Percentiles rank a stretch among this genome's conserved stretches.
Conservation (phyloP, 2,329 filamentous ascomycete genomes). For the Cladorrhinum sp. region DNA sequence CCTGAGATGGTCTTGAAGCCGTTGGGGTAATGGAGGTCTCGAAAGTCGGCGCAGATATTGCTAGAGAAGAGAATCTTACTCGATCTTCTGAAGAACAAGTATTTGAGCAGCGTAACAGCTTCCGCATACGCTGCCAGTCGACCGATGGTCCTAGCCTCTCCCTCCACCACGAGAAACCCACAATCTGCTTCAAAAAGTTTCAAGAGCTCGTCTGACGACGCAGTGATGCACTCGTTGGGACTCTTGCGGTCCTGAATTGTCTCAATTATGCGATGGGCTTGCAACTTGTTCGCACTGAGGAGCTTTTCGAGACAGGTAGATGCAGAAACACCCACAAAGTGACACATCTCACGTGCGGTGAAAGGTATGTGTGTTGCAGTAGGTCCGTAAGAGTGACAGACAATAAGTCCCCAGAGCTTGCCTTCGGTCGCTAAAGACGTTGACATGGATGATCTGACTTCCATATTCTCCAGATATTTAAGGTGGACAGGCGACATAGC, state of each 20-base stretch:
- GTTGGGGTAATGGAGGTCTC: slow-evolving; percentile 72
- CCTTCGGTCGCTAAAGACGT: slow-evolving; percentile 84
- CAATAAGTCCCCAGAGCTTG: slow-evolving; percentile 83
- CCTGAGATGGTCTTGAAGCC: slow-evolving; percentile 80
- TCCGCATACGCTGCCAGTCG: slow-evolving; percentile 73
- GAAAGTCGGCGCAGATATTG: slow-evolving; percentile 72
- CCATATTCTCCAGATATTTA: slow-evolving; percentile 85
- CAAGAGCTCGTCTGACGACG: slow-evolving; percentile 79
- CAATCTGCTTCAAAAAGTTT: slow-evolving; percentile 85
- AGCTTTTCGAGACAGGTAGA: slow-evolving; percentile 83
- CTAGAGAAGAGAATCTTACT: slow-evolving; percentile 74
- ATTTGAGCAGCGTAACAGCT: slow-evolving; percentile 78
- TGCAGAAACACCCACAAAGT: slow-evolving; percentile 78
- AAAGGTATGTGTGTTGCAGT: slow-evolving; percentile 84
- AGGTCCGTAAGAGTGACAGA: slow-evolving; percentile 76
- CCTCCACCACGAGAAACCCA: slow-evolving; percentile 76
- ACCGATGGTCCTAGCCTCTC: slow-evolving; percentile 82
- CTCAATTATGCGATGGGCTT: slow-evolving; percentile 86
- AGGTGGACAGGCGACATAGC: slow-evolving; percentile 89
- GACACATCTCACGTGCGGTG: slow-evolving; percentile 86
- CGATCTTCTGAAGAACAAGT: slow-evolving; percentile 70
- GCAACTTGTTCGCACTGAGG: slow-evolving; percentile 77
- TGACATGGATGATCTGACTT: slow-evolving; percentile 86
- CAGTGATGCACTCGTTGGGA: slow-evolving; percentile 84
- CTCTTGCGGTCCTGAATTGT: slow-evolving; percentile 75